phyloP scores from a whole-genome alignment of 208 protist genomes.

The Borovskyia barvae region DNA sequence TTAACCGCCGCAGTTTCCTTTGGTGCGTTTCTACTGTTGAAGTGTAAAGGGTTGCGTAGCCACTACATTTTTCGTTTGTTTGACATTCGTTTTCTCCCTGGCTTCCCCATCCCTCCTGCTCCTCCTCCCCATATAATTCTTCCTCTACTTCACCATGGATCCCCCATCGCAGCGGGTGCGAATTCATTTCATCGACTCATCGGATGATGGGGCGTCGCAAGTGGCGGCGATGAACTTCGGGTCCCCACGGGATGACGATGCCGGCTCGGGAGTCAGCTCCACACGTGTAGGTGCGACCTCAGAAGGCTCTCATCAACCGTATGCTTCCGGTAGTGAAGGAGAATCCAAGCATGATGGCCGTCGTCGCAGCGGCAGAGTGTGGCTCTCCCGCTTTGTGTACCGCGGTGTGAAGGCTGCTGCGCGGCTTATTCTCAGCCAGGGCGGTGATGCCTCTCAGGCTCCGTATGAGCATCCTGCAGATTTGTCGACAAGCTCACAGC shows the following conservation, averaged over 20 bases:
- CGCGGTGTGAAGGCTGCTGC: conserved; percentile 6
- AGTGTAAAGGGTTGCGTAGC: no score
- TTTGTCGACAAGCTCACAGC: no score
- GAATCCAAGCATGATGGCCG: not conserved
- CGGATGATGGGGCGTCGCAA: conserved; percentile 62
- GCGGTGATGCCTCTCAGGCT: conserved; percentile 2
- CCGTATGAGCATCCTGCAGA: no score
- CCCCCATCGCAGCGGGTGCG: conserved; percentile 20
- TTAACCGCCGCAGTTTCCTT: conserved; percentile 10
- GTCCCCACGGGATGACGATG: conserved; percentile 11
- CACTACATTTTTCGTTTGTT: not conserved
- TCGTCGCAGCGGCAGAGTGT: not conserved
- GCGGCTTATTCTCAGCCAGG: conserved; percentile 5
- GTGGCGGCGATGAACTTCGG: conserved; percentile 36
- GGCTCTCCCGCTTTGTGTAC: conserved; percentile 13
- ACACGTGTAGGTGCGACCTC: not conserved
- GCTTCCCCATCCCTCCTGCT: no score
- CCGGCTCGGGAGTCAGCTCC: not conserved
- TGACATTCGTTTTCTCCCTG: not conserved
- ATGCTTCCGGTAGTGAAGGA: conserved; percentile 6
- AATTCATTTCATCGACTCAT: conserved; percentile 67
- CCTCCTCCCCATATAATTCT: not conserved
- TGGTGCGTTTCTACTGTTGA: not conserved
- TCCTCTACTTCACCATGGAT: conserved; percentile 1
- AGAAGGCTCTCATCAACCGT: conserved; percentile 5